These are phyloP conservation scores for Paecilomyces variotii DNA, from an alignment of 2,329 filamentous ascomycete genomes.

Conservation along the genomic window DNA sequence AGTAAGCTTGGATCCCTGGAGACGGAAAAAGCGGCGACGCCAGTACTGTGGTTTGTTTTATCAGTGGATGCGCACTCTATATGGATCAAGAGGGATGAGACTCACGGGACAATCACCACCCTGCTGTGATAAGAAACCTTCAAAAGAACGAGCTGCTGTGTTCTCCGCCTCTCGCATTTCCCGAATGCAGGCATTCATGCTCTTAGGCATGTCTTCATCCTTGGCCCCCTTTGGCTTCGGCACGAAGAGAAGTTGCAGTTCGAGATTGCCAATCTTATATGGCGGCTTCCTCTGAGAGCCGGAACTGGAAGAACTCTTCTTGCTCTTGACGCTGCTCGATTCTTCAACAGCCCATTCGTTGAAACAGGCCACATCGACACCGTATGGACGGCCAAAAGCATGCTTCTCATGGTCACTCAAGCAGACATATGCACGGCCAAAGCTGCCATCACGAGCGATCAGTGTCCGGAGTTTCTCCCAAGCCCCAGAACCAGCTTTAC, in stretches of 20 bases:
- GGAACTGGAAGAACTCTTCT: conserved; percentile 59
- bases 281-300: conserved; percentile 63
- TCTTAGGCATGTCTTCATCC: conserved; percentile 98
- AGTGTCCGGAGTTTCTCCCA: conserved; percentile 84
- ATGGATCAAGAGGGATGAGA: conserved; percentile 13
- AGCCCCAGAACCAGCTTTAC: conserved; percentile 42
- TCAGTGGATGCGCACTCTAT: conserved; percentile 21
- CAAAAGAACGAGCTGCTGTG: conserved; percentile 67
- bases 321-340: conserved; percentile 87
- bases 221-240: conserved; percentile 78
- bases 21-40: conserved; percentile 95
- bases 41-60: conserved; percentile 61
- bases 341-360: conserved; percentile 98
- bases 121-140: conserved; percentile 89
- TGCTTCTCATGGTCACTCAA: conserved; percentile 84
- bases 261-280: conserved; percentile 93
- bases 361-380: conserved; percentile 87
- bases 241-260: conserved; percentile 89
- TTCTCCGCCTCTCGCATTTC: conserved; percentile 89
- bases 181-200: conserved; percentile 92
- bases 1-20: conserved; percentile 82
- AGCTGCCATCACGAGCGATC: conserved; percentile 85
- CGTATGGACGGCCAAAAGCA: conserved; percentile 81
- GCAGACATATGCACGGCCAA: conserved; percentile 87
- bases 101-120: conserved; percentile 95